Conservation (phyloP, 495 filamentous ascomycete species). For the Lophiostoma macrostomum region DNA sequence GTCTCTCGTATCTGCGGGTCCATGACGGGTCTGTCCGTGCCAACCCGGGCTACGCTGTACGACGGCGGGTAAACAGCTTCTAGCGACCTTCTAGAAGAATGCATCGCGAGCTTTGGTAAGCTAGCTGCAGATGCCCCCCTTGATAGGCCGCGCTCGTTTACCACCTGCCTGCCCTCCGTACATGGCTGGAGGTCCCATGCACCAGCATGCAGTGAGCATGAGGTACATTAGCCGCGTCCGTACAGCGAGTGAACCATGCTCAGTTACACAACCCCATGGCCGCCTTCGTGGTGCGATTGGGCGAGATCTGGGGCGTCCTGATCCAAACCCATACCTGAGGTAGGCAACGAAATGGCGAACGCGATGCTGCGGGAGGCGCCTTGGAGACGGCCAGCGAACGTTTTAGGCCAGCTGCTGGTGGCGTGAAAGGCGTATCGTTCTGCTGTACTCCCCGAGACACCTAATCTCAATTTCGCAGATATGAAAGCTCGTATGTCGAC, state of each 20-base stretch:
- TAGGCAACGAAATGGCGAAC: too few species aligned
- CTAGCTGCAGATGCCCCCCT: neutral
- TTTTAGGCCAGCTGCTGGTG: too few species aligned
- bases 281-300: neutral
- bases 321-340: too few species aligned
- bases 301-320: too few species aligned
- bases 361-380: too few species aligned
- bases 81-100: slow-evolving; percentile 16
- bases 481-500: too few species aligned
- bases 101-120: too few species aligned
- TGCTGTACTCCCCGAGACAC: too few species aligned
- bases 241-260: neutral
- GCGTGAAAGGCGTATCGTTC: too few species aligned
- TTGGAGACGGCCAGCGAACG: too few species aligned
- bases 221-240: neutral
- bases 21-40: neutral
- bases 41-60: neutral
- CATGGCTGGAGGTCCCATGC: neutral
- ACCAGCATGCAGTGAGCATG: slow-evolving; percentile 2
- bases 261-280: neutral
- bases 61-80: slow-evolving; percentile 7
- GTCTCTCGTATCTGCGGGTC: neutral
- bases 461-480: too few species aligned
- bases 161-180: neutral
- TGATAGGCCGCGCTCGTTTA: neutral